phyloP scores from a whole-genome alignment of 371 early-diverging fungal species.

The Mortierella polycephala region DNA sequence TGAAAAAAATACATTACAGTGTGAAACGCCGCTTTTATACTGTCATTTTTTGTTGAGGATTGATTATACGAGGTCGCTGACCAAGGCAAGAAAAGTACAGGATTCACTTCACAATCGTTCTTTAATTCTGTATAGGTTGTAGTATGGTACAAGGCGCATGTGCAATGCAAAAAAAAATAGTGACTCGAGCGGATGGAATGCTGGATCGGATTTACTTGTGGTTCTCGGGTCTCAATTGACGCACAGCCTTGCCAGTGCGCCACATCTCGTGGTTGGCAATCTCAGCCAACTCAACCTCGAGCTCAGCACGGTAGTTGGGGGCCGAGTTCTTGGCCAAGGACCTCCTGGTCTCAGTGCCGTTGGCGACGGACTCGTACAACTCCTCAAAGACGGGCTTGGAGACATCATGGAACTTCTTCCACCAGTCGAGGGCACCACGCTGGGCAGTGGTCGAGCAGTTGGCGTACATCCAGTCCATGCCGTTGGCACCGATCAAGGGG shows the following conservation, averaged over 20 bases:
- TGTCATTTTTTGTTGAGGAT: no score
- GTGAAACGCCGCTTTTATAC: no score
- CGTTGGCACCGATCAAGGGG: conserved; percentile 95
- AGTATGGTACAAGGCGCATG: conserved; percentile 2
- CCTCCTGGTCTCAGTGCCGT: conserved; percentile 92
- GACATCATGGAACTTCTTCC: conserved; percentile 91
- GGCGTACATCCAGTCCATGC: conserved; percentile 97
- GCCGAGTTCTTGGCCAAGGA: conserved; percentile 90
- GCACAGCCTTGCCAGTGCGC: conserved; percentile 91
- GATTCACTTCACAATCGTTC: no score
- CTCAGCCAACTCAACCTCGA: conserved; percentile 91
- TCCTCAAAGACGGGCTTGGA: conserved; percentile 95
- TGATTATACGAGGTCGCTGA: no score
- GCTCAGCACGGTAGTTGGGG: conserved; percentile 90
- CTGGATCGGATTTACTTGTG: conserved; percentile 21
- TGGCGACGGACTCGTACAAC: conserved; percentile 87
- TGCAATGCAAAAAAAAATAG: neutral
- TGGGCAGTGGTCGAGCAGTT: conserved; percentile 97
- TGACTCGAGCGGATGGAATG: neutral
- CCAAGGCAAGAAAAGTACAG: no score
- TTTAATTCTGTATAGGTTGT: neutral
- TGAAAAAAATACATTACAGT: no score
- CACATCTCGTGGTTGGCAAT: conserved; percentile 83
- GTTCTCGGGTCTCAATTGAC: conserved; percentile 88
- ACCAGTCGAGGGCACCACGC: conserved; percentile 98